Evolutionary conservation across 2,329 filamentous ascomycete genomes (phyloP).

Genomic region (Fusarium anthophilum): DNA sequence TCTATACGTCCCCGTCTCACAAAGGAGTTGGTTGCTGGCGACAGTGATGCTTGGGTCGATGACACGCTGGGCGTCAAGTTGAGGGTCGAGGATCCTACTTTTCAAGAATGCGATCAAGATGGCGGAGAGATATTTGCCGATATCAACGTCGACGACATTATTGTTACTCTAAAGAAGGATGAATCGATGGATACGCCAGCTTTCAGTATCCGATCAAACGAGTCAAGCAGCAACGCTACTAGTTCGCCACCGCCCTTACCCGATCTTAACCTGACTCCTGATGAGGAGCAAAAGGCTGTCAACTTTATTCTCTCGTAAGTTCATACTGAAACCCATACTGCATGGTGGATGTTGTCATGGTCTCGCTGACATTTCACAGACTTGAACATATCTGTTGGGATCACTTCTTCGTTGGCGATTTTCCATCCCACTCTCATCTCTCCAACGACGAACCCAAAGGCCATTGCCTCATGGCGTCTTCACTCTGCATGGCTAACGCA

Average conservation of each 20-base stretch:
- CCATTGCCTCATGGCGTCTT: slow-evolving; percentile 57
- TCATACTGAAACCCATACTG: slow-evolving; percentile 30
- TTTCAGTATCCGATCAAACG: slow-evolving; percentile 52
- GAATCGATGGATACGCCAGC: slow-evolving; percentile 53
- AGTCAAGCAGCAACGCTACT: slow-evolving; percentile 27
- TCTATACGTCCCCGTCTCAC: neutral
- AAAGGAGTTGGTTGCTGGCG: neutral
- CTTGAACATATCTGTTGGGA: slow-evolving; percentile 64
- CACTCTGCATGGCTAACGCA: slow-evolving; percentile 53
- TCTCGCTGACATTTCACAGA: slow-evolving; percentile 43
- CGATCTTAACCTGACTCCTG: slow-evolving; percentile 45
- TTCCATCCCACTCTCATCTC: slow-evolving; percentile 46
- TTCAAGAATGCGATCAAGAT: slow-evolving; percentile 4
- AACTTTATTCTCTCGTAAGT: slow-evolving; percentile 65
- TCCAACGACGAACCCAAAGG: slow-evolving; percentile 48
- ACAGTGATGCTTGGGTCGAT: slow-evolving; percentile 34
- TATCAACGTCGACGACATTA: slow-evolving; percentile 51
- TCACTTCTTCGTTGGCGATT: slow-evolving; percentile 56
- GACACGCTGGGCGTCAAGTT: slow-evolving; percentile 13
- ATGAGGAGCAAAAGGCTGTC: slow-evolving; percentile 57
- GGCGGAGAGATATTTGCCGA: slow-evolving; percentile 45
- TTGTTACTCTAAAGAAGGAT: slow-evolving; percentile 54
- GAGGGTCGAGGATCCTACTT: neutral
- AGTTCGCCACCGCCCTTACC: slow-evolving; percentile 30
- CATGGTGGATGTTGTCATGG: neutral